Evolutionary conservation across 2,329 filamentous ascomycete species (phyloP).

Genomic region (Ceratocystis cubensis): DNA sequence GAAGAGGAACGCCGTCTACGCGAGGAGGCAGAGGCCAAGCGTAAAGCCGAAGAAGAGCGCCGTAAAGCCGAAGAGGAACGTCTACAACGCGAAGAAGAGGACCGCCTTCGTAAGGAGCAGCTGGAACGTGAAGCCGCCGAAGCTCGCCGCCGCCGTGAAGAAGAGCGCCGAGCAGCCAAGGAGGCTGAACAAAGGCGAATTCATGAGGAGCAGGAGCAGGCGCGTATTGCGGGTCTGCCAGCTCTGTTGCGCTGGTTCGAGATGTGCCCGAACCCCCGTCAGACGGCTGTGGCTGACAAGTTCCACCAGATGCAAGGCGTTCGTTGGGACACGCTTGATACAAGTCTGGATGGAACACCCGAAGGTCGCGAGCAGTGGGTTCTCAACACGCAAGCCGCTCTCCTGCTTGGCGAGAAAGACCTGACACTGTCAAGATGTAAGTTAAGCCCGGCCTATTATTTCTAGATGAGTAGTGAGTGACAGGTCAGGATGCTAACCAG

Average conservation of each 20-base stretch:
- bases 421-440: conserved; percentile 46
- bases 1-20: conserved; percentile 18
- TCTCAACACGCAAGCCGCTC: conserved; percentile 50
- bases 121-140: conserved; percentile 39
- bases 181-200: conserved; percentile 41
- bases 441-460: conserved; percentile 25
- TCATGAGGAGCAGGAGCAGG: conserved; percentile 43
- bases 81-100: conserved; percentile 34
- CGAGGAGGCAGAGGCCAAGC: conserved; percentile 25
- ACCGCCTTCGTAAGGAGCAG: conserved; percentile 34
- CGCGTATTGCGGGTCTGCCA: conserved; percentile 45
- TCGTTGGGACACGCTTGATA: conserved; percentile 50
- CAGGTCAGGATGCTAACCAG: background rate
- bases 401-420: conserved; percentile 54
- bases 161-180: conserved; percentile 36
- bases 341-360: conserved; percentile 38
- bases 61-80: conserved; percentile 33
- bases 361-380: conserved; percentile 55
- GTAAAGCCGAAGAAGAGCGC: conserved; percentile 29
- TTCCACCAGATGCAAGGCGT: conserved; percentile 48
- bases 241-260: conserved; percentile 51
- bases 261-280: conserved; percentile 39
- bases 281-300: conserved; percentile 37
- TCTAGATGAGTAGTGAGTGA: background rate
- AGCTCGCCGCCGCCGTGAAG: conserved; percentile 39